Conservation (phyloP, 2,329 filamentous ascomycete genomes). For the Dichotomopilus funicola region DNA sequence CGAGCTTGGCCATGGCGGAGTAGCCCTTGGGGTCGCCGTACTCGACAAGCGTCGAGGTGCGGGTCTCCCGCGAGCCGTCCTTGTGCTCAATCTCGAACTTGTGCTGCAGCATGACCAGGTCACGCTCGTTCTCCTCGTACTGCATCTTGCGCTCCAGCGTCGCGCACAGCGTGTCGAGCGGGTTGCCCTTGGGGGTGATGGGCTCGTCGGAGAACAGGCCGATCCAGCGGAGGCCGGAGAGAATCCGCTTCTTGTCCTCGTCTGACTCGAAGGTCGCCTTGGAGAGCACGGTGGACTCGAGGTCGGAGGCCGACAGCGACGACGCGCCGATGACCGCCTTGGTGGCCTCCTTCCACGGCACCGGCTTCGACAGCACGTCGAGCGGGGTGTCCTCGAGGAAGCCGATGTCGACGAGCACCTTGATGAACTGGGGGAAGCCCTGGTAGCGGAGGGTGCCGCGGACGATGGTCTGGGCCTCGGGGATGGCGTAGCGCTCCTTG, state of each 20-base stretch:
- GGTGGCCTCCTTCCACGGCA: conserved; percentile 80
- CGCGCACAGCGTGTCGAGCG: conserved; percentile 85
- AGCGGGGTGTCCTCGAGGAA: conserved; percentile 71
- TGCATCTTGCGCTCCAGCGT: conserved; percentile 87
- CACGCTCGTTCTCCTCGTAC: conserved; percentile 74
- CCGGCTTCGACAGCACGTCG: conserved; percentile 58
- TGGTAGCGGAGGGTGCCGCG: conserved; percentile 70
- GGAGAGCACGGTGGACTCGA: conserved; percentile 64
- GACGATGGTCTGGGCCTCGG: conserved; percentile 82
- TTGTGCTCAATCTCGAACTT: conserved; percentile 79
- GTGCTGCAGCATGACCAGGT: conserved; percentile 76
- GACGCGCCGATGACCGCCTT: conserved; percentile 65
- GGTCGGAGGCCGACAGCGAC: conserved; percentile 60
- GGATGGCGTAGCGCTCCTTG: conserved; percentile 83
- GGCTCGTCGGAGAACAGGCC: conserved; percentile 60
- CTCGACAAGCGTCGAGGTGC: conserved; percentile 74
- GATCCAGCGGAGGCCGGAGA: conserved; percentile 65
- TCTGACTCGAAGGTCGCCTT: conserved; percentile 66
- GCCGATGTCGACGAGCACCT: conserved; percentile 78
- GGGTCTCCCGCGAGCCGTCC: conserved; percentile 69
- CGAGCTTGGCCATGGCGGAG: conserved; percentile 67
- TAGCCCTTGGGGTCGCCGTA: conserved; percentile 75
- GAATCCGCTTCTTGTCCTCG: conserved; percentile 63
- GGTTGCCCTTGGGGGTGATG: conserved; percentile 67
- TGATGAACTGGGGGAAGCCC: conserved; percentile 88